A percentile compares a stretch with the other conserved stretches of the same genome.
These are phyloP conservation scores for Colletotrichum ledebouriae DNA, from an alignment of 2,329 filamentous ascomycete species.

Conservation along the genomic window DNA sequence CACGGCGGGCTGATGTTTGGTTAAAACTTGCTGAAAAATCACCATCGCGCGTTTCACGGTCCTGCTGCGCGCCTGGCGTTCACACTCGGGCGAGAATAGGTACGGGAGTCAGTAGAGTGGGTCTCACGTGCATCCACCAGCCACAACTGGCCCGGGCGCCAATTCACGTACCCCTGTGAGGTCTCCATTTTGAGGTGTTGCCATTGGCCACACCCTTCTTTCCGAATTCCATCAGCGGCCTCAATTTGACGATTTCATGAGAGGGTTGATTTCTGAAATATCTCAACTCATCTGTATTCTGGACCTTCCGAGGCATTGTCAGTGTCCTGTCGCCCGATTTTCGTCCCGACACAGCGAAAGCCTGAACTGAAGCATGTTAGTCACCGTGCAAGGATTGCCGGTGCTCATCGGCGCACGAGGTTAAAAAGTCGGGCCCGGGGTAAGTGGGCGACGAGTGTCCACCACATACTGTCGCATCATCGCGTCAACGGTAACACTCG, in stretches of 20 bases:
- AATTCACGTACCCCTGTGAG: constrained; percentile 2
- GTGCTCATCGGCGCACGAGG: constrained; percentile 39
- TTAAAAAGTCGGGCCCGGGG: constrained; percentile 39
- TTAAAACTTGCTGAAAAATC: constrained; percentile 40
- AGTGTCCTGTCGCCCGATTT: constrained; percentile 29
- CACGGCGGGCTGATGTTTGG: constrained; percentile 23
- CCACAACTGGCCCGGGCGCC: constrained; percentile 39
- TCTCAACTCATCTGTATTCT: background rate
- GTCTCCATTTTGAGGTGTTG: constrained; percentile 11
- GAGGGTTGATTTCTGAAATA: background rate
- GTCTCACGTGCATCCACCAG: constrained; percentile 44
- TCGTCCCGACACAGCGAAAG: constrained; percentile 35
- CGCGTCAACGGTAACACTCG: constrained; percentile 15
- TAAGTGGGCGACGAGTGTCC: constrained; percentile 41
- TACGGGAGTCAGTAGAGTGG: constrained; percentile 39
- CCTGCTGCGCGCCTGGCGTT: constrained; percentile 35
- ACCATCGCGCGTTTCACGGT: constrained; percentile 36
- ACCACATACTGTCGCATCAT: constrained; percentile 37
- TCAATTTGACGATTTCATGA: constrained; percentile 10
- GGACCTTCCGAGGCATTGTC: background rate
- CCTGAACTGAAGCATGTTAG: constrained; percentile 35
- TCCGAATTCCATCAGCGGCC: constrained; percentile 7
- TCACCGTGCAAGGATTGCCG: constrained; percentile 39
- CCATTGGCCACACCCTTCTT: constrained; percentile 8
- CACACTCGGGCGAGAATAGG: constrained; percentile 26